These are phyloP conservation scores for Gracilaria gracilis DNA, from an alignment of 23 red algal genomes.

Conservation along the genomic window DNA sequence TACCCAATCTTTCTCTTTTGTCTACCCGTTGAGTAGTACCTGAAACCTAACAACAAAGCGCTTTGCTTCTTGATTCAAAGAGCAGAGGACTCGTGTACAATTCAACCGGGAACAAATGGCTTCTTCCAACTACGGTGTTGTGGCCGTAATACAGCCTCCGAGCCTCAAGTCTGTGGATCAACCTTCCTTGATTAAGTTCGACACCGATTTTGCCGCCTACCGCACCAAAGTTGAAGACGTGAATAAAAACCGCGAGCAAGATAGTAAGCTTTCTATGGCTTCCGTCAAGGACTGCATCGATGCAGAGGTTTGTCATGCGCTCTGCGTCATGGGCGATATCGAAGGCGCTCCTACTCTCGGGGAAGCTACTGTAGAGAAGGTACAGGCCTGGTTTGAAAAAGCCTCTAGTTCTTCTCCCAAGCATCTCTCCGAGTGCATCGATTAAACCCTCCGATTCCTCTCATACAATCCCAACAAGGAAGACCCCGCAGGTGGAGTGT, in stretches of 20 bases:
- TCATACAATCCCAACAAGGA: neutral
- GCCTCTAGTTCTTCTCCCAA: no score
- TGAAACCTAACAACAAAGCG: no score
- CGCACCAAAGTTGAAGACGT: slow-evolving; percentile 7
- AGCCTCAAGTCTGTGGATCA: slow-evolving; percentile 23
- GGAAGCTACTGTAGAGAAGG: no score
- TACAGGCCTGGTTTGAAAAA: no score
- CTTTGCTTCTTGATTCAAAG: no score
- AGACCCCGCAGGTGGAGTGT: slow-evolving; percentile 1
- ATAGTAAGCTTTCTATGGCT: neutral
- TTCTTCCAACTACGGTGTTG: slow-evolving; percentile 33
- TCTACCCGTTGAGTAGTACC: no score
- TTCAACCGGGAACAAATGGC: no score
- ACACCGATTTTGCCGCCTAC: slow-evolving; percentile 13
- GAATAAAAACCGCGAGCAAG: neutral
- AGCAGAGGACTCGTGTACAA: no score
- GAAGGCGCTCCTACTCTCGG: slow-evolving; percentile 22
- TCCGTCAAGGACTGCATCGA: no score
- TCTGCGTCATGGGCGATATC: slow-evolving; percentile 59
- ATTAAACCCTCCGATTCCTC: neutral
- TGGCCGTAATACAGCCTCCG: slow-evolving; percentile 31
- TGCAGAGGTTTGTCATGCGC: neutral
- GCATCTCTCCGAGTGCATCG: slow-evolving; percentile 18
- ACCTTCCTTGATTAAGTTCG: slow-evolving; percentile 42
- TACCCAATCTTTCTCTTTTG: no score